phyloP scores from a whole-genome alignment of 441 rosid genomes.

The Theobroma grandiflorum region DNA sequence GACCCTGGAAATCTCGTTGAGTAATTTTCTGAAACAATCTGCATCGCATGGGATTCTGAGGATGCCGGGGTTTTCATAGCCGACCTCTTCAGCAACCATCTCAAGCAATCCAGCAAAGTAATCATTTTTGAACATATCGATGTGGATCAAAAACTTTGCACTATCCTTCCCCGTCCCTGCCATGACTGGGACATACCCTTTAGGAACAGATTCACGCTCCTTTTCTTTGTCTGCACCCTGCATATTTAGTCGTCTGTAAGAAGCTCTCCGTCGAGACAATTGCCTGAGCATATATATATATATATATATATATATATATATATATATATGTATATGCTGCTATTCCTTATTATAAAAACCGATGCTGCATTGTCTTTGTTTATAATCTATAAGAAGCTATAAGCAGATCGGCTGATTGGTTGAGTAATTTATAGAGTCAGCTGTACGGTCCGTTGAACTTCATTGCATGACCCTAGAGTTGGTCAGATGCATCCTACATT shows the following conservation, averaged over 20 bases:
- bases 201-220: background rate
- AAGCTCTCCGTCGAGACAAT: background rate
- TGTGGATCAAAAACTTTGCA: constrained; percentile 27
- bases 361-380: background rate
- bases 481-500: background rate
- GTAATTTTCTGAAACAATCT: constrained; percentile 11
- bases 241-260: background rate
- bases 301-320: background rate
- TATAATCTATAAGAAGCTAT: background rate
- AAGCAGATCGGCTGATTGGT: background rate
- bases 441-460: background rate
- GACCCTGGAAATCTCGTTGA: constrained; percentile 1
- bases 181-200: constrained; percentile 40
- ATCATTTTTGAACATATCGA: constrained; percentile 32
- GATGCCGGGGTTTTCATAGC: constrained; percentile 26
- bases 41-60: constrained; percentile 31
- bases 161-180: constrained; percentile 20
- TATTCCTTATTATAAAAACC: background rate
- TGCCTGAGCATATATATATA: background rate
- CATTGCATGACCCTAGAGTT: background rate
- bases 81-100: constrained; percentile 31
- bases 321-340: background rate
- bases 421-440: background rate
- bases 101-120: constrained; percentile 24
- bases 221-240: background rate